A percentile compares a stretch with the other conserved stretches of the same genome.
These are phyloP conservation scores for Tuber umbilicatum DNA, from an alignment of 495 filamentous ascomycete genomes.

Conservation along the genomic window DNA sequence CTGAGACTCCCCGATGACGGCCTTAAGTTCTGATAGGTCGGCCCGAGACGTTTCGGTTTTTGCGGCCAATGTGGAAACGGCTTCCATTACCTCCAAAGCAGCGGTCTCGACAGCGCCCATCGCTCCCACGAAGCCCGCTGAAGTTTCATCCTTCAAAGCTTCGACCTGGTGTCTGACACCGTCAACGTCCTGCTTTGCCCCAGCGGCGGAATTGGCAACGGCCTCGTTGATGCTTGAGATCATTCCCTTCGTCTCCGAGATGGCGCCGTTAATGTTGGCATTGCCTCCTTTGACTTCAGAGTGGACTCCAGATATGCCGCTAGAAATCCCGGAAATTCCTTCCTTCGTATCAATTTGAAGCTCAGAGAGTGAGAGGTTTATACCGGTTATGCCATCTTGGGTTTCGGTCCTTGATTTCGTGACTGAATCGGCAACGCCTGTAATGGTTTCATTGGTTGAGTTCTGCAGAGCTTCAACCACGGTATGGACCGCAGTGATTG, in stretches of 20 bases:
- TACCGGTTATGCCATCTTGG: constrained; percentile 22
- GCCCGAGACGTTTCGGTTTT: constrained; percentile 40
- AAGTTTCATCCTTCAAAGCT: constrained; percentile 64
- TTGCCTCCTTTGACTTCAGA: constrained; percentile 30
- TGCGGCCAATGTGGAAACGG: constrained; percentile 32
- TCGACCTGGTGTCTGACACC: constrained; percentile 77
- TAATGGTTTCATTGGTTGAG: constrained; percentile 24
- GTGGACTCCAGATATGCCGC: constrained; percentile 26
- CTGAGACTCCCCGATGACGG: constrained; percentile 24
- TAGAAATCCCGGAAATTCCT: constrained; percentile 43
- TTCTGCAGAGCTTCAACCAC: constrained; percentile 22
- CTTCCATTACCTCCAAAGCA: constrained; percentile 46
- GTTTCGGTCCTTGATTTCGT: constrained; percentile 29
- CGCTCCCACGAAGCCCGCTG: constrained; percentile 68
- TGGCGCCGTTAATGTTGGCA: constrained; percentile 22
- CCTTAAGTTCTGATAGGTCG: constrained; percentile 18
- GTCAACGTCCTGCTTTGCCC: constrained; percentile 52
- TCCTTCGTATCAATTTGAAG: constrained; percentile 36
- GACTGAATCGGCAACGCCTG: constrained; percentile 24
- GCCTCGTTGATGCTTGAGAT: constrained; percentile 44
- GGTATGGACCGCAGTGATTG: constrained; percentile 26
- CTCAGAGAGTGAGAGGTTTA: constrained; percentile 20
- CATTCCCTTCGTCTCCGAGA: constrained; percentile 34
- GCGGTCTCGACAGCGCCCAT: constrained; percentile 74
- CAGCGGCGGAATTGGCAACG: constrained; percentile 26